A percentile compares a stretch with the other conserved stretches of the same genome.
These are phyloP conservation scores for Penicillium roqueforti DNA, from an alignment of 495 filamentous ascomycete genomes.

Conservation along the genomic window DNA sequence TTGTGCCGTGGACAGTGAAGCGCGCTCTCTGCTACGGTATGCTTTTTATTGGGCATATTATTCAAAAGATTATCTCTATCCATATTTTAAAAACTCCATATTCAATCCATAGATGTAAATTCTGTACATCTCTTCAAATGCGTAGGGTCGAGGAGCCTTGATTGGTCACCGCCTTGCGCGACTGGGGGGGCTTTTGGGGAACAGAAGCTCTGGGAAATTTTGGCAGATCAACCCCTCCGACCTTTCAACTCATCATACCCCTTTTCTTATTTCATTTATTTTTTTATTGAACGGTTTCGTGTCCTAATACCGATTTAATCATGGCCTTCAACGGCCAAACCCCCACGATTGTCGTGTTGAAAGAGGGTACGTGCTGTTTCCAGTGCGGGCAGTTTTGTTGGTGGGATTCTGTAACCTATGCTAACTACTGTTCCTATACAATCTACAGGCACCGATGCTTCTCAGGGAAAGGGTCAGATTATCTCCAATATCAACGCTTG, in stretches of 20 bases:
- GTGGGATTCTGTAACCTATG: slow-evolving; percentile 23
- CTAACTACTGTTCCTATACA: slow-evolving; percentile 20
- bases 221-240: slow-evolving; percentile 39
- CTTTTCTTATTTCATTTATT: slow-evolving; percentile 20
- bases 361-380: slow-evolving; percentile 71
- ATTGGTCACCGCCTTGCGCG: slow-evolving; percentile 37
- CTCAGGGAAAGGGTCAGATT: slow-evolving; percentile 95
- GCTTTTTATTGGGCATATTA: not conserved
- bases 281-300: slow-evolving; percentile 16
- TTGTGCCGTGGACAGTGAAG: not conserved
- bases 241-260: slow-evolving; percentile 19
- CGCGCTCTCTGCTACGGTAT: not conserved
- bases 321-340: slow-evolving; percentile 99
- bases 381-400: slow-evolving; percentile 25
- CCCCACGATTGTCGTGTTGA: slow-evolving; percentile 96
- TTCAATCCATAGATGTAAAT: not conserved
- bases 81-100: not conserved
- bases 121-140: not conserved
- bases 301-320: slow-evolving; percentile 23
- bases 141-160: slow-evolving; percentile 26
- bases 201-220: slow-evolving; percentile 49
- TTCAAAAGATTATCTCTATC: not conserved
- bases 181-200: slow-evolving; percentile 23
- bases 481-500: slow-evolving; percentile 99
- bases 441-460: slow-evolving; percentile 82